Base-by-base conservation (phyloP, 1,284 basidiomycete genomes). In the Fomes fomentarius region DNA sequence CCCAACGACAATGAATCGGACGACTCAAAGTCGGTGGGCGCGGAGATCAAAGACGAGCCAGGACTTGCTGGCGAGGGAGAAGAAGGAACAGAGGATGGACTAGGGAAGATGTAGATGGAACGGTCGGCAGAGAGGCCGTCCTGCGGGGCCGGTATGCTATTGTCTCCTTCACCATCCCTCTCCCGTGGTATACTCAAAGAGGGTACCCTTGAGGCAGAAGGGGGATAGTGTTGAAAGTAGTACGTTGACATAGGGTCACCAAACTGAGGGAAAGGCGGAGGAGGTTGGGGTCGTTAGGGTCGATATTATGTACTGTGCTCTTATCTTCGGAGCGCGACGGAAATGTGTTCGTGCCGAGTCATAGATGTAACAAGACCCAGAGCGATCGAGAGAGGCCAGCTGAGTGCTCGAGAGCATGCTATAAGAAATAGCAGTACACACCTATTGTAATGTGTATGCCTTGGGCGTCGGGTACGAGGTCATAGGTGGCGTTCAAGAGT, bases 61-160 rank as follows among this genome's bases (percentile, higher is more conserved):
- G 70, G 66, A 49, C 66, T 69, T 4, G 63, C 53, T 19, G 69
- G 69, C 2, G 46, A 50, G 14, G 65, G 45, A 46, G 64, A 68
- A 1, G 66, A 59, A 25, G 68, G 69, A 1, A 52, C 52, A 5
- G 66, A 68, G 3, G 67, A 50, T 2, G 72, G 68, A 21, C 61
- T 68, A n/a, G 72, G 69, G 44, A 75, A 73, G 47, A 74, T 66
- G 62, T 72, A 72, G 31, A 72, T 68, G 22, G 70, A 70, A n/a
- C 59, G 56, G 37, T 69, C 66, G 37, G 62, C 60, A 37, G 61
- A 58, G 39, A 47, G 43, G 25, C 48, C 49, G 47, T 57, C 51
- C 5, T 52, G 50, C 1, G 48, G 44, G 17, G 49, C 42, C n/a
- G 15, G 17, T 15, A 30, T 21, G 24, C n/a, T n/a, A 5, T 22